Percentiles rank a stretch among this genome's conserved stretches.
Conservation (phyloP, 768 basidiomycete species). For the Sporobolomyces pararoseus region DNA sequence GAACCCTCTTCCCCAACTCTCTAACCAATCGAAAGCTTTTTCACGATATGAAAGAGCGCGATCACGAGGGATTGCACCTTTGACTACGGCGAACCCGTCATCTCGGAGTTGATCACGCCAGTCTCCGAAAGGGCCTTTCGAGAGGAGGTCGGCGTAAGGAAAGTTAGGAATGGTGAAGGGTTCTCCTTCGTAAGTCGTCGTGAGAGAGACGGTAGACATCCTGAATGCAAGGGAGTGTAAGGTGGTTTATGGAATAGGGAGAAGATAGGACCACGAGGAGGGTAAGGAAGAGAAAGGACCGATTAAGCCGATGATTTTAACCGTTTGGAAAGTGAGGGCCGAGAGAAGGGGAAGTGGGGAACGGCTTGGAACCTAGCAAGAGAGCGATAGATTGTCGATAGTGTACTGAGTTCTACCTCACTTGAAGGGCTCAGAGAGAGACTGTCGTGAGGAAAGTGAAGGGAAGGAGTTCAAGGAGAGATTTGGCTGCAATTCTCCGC, state of each 20-base stretch:
- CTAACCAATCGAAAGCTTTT: conserved; percentile 41
- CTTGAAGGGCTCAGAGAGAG: too few species aligned
- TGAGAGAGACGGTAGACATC: conserved; percentile 13
- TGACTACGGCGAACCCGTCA: conserved; percentile 45
- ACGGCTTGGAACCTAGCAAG: too few species aligned
- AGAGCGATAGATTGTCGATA: too few species aligned
- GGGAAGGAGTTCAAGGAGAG: too few species aligned
- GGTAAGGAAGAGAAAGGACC: neutral
- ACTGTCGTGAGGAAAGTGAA: too few species aligned
- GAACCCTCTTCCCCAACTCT: conserved; percentile 21
- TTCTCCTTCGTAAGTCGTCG: conserved; percentile 8
- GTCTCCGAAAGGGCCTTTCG: conserved; percentile 19
- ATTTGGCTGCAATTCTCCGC: too few species aligned
- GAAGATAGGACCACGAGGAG: neutral
- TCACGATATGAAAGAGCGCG: conserved; percentile 40
- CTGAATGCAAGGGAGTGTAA: too few species aligned
- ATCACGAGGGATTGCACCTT: conserved; percentile 44
- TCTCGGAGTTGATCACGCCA: conserved; percentile 32
- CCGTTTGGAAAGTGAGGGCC: neutral
- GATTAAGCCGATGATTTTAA: neutral
- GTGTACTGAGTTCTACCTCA: too few species aligned
- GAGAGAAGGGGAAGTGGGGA: too few species aligned
- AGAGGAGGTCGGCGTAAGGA: conserved; percentile 27
- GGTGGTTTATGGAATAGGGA: too few species aligned
- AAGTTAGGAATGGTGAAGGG: conserved; percentile 19